A percentile compares a stretch with the other conserved stretches of the same genome.
Conservation (phyloP, 495 filamentous ascomycete species). For the Aspergillus ellipticus region DNA sequence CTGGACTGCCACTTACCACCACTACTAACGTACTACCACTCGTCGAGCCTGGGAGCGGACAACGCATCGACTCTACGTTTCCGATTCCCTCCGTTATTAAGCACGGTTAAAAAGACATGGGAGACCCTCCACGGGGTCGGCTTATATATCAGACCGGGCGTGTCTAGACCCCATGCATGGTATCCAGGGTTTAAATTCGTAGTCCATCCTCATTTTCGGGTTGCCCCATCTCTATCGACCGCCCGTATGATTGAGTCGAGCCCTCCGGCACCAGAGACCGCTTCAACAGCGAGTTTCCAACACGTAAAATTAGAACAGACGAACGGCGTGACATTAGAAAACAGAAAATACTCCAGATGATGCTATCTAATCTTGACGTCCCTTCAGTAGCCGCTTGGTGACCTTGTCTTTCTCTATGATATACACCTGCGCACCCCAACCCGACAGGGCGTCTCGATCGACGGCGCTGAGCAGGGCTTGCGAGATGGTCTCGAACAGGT, state of each 20-base stretch:
- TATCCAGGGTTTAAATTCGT: not conserved
- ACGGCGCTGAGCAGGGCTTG: constrained; percentile 95
- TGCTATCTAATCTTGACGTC: constrained; percentile 61
- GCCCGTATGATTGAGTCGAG: constrained; percentile 29
- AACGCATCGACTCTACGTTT: too few relatives aligned
- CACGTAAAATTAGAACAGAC: constrained; percentile 1
- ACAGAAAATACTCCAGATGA: constrained; percentile 13
- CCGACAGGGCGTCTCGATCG: constrained; percentile 91
- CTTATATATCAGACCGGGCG: not conserved
- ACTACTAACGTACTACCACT: not conserved
- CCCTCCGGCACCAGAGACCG: constrained; percentile 12
- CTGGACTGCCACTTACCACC: not conserved
- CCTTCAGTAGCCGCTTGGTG: constrained; percentile 95
- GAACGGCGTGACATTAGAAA: constrained; percentile 10
- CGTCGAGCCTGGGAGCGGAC: too few relatives aligned
- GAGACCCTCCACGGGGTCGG: not conserved
- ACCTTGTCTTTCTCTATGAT: constrained; percentile 99
- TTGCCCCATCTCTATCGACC: not conserved
- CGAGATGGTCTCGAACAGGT: constrained; percentile 97
- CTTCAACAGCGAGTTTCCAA: not conserved
- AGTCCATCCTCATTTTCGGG: not conserved
- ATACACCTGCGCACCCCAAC: constrained; percentile 98
- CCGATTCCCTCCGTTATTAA: not conserved
- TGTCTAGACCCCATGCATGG: not conserved
- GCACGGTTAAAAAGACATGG: not conserved